Evolutionary conservation across 495 filamentous ascomycete species (phyloP).

Genomic region (Amniculicola lignicola): DNA sequence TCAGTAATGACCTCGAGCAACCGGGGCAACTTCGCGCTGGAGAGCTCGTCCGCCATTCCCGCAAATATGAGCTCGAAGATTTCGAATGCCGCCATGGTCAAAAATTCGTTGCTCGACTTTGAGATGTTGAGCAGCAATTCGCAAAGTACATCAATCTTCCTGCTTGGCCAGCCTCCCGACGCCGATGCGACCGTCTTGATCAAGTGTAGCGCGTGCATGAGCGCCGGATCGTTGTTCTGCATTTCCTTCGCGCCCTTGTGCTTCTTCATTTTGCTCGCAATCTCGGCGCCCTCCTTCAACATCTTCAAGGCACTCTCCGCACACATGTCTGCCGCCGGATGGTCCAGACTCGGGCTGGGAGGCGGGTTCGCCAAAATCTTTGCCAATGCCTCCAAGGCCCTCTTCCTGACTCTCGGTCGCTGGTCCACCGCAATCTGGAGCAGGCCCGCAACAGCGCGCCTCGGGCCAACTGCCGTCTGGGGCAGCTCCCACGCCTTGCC

Average conservation of each 20-base stretch:
- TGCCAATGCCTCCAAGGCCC: conserved; percentile 83
- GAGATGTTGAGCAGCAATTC: conserved; percentile 85
- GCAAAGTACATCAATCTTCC: conserved; percentile 87
- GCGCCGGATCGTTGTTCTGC: conserved; percentile 66
- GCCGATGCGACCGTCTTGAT: conserved; percentile 81
- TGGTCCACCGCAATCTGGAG: conserved; percentile 79
- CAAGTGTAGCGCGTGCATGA: conserved; percentile 88
- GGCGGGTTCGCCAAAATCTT: conserved; percentile 79
- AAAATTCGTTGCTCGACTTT: conserved; percentile 82
- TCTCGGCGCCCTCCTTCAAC: conserved; percentile 65
- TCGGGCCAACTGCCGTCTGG: conserved; percentile 78
- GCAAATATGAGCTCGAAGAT: conserved; percentile 95
- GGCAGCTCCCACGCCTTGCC: conserved; percentile 80
- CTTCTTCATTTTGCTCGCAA: conserved; percentile 66
- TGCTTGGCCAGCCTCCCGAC: conserved; percentile 94
- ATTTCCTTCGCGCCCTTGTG: conserved; percentile 48
- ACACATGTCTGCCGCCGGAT: conserved; percentile 93
- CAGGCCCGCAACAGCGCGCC: conserved; percentile 82
- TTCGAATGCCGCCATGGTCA: conserved; percentile 93
- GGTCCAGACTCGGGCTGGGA: conserved; percentile 84
- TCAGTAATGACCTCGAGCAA: conserved; percentile 84
- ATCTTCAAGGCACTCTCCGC: conserved; percentile 81
- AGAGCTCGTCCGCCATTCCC: conserved; percentile 74
- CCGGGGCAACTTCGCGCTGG: conserved; percentile 82
- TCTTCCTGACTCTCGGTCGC: conserved; percentile 90